Conservation (phyloP, 148 eudicot species). For the Fagopyrum tataricum region DNA sequence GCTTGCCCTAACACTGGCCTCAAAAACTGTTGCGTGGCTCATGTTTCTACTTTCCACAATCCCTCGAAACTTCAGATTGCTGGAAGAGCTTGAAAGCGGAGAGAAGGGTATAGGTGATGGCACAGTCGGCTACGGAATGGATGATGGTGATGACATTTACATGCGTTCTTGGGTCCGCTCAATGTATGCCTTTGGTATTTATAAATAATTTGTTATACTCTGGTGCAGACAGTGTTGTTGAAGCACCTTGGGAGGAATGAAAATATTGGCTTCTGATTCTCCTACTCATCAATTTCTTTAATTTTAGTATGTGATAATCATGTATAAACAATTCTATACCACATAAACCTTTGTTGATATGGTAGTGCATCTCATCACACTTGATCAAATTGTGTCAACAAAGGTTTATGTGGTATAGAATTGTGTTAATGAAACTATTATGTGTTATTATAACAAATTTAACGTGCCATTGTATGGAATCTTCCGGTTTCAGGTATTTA, state of each 20-base stretch:
- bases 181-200: slow-evolving; percentile 26
- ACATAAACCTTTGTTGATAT: not conserved
- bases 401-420: too few species aligned
- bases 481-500: slow-evolving; percentile 49
- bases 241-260: not conserved
- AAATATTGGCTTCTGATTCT: too few species aligned
- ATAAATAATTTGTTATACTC: not conserved
- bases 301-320: not conserved
- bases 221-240: not conserved
- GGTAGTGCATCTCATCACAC: not conserved
- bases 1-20: too few species aligned
- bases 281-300: too few species aligned
- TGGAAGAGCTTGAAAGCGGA: slow-evolving; percentile 54
- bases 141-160: slow-evolving; percentile 52
- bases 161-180: slow-evolving; percentile 64
- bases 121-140: slow-evolving; percentile 57
- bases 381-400: not conserved
- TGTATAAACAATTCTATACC: too few species aligned
- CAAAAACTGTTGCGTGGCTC: too few species aligned
- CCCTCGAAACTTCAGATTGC: slow-evolving; percentile 47
- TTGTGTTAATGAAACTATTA: too few species aligned
- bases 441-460: not conserved
- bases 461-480: not conserved
- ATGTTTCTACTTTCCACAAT: slow-evolving; percentile 16
- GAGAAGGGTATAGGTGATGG: slow-evolving; percentile 65